These are phyloP conservation scores for Ilex aquifolium DNA, from an alignment of 257 asterid genomes.

Conservation along the genomic window DNA sequence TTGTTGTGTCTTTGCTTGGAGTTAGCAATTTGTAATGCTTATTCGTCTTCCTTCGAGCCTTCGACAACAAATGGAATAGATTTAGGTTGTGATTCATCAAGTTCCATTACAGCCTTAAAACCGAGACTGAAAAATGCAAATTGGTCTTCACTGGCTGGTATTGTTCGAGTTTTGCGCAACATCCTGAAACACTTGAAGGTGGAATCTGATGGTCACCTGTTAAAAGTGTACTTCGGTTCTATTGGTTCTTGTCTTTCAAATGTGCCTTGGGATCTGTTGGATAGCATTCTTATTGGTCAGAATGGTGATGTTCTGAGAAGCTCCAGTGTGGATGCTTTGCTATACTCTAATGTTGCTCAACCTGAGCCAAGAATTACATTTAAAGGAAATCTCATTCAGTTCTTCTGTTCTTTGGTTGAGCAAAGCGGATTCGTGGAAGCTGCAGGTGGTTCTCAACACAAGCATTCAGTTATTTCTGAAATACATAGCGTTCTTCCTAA, in stretches of 20 bases:
- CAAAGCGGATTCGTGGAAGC: constrained; percentile 28
- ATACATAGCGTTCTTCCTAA: constrained; percentile 47
- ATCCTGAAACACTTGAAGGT: constrained; percentile 52
- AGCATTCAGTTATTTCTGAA: constrained; percentile 26
- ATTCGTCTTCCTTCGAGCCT: constrained; percentile 23
- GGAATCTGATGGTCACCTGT: constrained; percentile 30
- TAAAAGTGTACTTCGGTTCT: constrained; percentile 37
- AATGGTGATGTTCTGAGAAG: constrained; percentile 18
- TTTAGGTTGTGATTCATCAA: constrained; percentile 20
- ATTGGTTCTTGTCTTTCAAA: constrained; percentile 36
- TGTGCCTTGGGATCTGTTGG: constrained; percentile 45
- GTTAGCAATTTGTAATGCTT: constrained; percentile 26
- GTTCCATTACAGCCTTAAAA: constrained; percentile 27
- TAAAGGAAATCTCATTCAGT: constrained; percentile 56
- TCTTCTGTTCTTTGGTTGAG: constrained; percentile 53
- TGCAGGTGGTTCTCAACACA: constrained; percentile 18
- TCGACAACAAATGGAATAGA: constrained; percentile 17
- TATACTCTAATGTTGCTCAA: constrained; percentile 13
- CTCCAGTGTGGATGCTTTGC: constrained; percentile 20
- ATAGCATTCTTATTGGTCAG: constrained; percentile 19
- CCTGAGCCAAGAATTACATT: constrained; percentile 31
- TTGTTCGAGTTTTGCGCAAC: constrained; percentile 49
- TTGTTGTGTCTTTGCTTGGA: constrained; percentile 55
- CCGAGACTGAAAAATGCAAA: constrained; percentile 33
- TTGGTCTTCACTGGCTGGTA: constrained; percentile 45